Evolutionary conservation across 2,329 filamentous ascomycete genomes (phyloP).

Genomic region (Ceratocystis colombiana): DNA sequence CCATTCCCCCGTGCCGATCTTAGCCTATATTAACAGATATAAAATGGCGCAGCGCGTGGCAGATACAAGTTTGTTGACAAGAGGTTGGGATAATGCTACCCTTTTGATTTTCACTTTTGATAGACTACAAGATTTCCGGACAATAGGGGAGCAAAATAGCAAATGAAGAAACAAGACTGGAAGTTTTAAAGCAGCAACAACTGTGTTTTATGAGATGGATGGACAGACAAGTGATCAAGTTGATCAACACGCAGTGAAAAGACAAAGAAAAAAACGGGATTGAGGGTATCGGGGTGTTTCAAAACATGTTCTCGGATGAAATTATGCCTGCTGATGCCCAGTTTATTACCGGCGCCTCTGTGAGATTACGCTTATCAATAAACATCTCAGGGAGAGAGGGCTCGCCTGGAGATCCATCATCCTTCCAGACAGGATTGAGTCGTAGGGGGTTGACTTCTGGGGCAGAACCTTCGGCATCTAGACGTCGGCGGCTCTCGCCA

Average conservation of each 20-base stretch:
- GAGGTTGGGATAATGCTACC: no score
- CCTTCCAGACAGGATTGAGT: slow-evolving; percentile 22
- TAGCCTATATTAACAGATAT: no score
- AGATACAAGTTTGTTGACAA: no score
- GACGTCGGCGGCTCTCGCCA: not conserved
- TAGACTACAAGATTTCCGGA: not conserved
- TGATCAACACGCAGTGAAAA: not conserved
- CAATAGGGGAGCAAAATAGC: not conserved
- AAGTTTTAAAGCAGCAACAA: not conserved
- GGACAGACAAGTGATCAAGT: not conserved
- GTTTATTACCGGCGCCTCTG: slow-evolving; percentile 8
- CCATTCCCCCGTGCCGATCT: no score
- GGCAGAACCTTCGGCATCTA: not conserved
- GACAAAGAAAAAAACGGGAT: not conserved
- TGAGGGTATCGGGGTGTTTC: not conserved
- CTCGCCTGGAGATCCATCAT: slow-evolving; percentile 18
- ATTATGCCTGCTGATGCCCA: not conserved
- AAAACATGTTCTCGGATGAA: not conserved
- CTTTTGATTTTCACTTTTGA: not conserved
- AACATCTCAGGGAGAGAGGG: not conserved
- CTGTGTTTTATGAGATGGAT: not conserved
- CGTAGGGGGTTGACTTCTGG: slow-evolving; percentile 20
- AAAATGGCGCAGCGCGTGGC: no score
- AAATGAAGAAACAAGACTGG: not conserved
- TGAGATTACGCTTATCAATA: slow-evolving; percentile 6